Evolutionary conservation across 169 alveolate species (phyloP).

Genomic region (Perkinsus marinus): DNA sequence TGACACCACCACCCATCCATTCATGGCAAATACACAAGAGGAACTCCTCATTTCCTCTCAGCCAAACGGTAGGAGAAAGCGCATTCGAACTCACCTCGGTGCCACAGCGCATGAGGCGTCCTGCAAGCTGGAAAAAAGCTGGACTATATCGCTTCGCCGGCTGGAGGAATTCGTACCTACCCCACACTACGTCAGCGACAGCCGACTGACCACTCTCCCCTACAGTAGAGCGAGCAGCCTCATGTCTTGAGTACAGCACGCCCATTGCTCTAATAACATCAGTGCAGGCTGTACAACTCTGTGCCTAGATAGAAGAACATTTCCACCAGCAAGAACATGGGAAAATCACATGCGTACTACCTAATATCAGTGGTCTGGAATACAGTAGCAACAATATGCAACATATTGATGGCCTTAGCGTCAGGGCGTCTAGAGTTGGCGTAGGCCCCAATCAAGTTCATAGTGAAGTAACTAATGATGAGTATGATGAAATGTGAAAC

Average conservation of each 20-base stretch:
- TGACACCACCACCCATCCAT: not conserved
- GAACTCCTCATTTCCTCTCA: too few relatives aligned
- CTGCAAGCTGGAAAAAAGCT: not conserved
- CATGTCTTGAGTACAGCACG: not conserved
- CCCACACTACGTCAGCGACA: not conserved
- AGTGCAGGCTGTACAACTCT: not conserved
- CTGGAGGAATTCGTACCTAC: not conserved
- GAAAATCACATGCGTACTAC: not conserved
- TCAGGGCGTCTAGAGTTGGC: not conserved
- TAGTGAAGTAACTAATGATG: not conserved
- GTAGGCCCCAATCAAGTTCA: not conserved
- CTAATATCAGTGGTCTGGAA: not conserved
- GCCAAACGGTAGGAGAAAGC: not conserved
- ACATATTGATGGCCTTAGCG: not conserved
- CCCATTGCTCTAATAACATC: not conserved
- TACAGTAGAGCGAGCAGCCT: not conserved
- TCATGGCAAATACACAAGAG: too few relatives aligned
- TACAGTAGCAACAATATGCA: not conserved
- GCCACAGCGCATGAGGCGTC: not conserved
- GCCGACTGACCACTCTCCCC: not conserved
- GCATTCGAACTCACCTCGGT: not conserved
- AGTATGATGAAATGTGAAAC: not conserved
- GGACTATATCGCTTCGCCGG: not conserved
- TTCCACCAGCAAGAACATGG: not conserved
- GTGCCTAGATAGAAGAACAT: not conserved